phyloP scores from a whole-genome alignment of 768 basidiomycete genomes.

The Mycena kentingensis region DNA sequence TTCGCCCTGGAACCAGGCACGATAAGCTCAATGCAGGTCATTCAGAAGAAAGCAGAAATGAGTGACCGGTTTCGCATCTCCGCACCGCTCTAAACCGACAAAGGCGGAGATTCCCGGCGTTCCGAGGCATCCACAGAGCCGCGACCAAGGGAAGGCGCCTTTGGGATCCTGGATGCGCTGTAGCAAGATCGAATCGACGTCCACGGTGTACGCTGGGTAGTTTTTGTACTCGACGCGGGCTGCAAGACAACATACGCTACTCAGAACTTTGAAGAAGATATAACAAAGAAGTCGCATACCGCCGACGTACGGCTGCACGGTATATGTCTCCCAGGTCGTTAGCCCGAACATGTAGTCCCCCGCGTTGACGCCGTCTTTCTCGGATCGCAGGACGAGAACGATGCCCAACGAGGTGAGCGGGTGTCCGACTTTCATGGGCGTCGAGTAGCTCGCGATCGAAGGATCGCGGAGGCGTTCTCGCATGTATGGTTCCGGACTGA shows the following conservation, averaged over 20 bases:
- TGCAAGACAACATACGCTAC: not conserved
- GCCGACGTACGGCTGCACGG: conserved; percentile 22
- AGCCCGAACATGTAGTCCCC: conserved; percentile 36
- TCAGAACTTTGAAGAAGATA: not conserved
- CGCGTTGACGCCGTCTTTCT: conserved; percentile 27
- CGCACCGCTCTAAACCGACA: conserved; percentile 23
- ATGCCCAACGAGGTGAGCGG: conserved; percentile 27
- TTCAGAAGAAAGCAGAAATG: not conserved
- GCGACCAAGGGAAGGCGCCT: conserved; percentile 24
- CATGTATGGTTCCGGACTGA: conserved; percentile 25
- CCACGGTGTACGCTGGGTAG: conserved; percentile 16
- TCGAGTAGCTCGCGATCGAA: conserved; percentile 19
- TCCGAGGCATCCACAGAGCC: conserved; percentile 20
- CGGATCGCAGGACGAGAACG: conserved; percentile 34
- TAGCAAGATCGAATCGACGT: conserved; percentile 24
- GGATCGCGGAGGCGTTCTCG: conserved; percentile 33
- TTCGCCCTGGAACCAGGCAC: conserved; percentile 24
- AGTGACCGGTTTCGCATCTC: conserved; percentile 19
- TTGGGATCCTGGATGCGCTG: conserved; percentile 22
- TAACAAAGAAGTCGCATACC: not conserved
- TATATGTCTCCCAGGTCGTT: conserved; percentile 25
- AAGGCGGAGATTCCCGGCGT: conserved; percentile 31
- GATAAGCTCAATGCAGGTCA: conserved; percentile 23
- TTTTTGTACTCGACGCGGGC: conserved; percentile 20
- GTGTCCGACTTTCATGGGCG: conserved; percentile 16